These are phyloP conservation scores for Micromonas commoda DNA, from an alignment of 139 green algal species.

Conservation along the genomic window DNA sequence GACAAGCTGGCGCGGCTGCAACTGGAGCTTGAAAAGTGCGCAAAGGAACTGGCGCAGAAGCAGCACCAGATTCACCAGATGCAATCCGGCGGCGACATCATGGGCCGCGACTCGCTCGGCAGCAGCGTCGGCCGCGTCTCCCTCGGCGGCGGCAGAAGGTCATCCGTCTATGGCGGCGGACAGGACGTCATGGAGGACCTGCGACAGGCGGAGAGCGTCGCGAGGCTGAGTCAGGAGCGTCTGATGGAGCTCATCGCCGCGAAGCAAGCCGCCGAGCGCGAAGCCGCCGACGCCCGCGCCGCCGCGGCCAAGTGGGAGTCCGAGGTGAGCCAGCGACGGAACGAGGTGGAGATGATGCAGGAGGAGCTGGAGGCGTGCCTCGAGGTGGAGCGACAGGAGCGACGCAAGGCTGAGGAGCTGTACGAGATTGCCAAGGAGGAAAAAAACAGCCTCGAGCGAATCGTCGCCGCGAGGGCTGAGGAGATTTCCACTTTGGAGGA, in stretches of 20 bases:
- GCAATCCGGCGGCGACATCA: neutral
- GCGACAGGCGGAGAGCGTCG: neutral
- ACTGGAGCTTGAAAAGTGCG: neutral
- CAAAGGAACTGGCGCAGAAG: neutral
- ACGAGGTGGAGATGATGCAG: neutral
- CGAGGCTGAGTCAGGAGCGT: neutral
- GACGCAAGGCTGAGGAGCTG: neutral
- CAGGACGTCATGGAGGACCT: neutral
- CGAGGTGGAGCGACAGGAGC: neutral
- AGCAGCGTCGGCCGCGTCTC: neutral
- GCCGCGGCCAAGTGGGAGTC: neutral
- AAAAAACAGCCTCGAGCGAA: neutral
- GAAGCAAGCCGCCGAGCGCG: neutral
- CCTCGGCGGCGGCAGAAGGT: neutral
- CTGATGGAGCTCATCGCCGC: neutral
- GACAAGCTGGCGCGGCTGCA: neutral
- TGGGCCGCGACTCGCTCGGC: neutral
- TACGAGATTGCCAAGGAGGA: neutral
- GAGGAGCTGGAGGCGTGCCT: slow-evolving; percentile 2
- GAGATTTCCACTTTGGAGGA: slow-evolving; percentile 7
- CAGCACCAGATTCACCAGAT: neutral
- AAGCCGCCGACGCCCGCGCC: neutral
- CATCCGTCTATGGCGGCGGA: neutral
- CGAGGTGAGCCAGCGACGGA: neutral
- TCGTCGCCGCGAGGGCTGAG: neutral